Conservation (phyloP, 495 filamentous ascomycete genomes). For the Neurospora sp. region DNA sequence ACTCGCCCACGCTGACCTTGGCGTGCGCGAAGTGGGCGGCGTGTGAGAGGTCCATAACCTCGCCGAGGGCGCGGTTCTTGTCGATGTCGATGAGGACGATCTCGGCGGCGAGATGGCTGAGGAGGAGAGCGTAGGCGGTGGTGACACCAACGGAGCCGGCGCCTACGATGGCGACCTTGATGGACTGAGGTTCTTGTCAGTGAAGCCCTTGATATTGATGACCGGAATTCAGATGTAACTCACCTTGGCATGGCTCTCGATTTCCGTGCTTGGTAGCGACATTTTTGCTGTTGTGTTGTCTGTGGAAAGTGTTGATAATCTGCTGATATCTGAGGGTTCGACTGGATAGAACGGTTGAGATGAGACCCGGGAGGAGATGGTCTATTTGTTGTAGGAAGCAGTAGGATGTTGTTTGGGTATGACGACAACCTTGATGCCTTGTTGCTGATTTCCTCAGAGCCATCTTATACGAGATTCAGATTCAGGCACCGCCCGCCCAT, state of each 20-base stretch:
- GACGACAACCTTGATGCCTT: background rate
- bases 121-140: slow-evolving; percentile 43
- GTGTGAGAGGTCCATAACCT: slow-evolving; percentile 29
- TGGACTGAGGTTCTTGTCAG: slow-evolving; percentile 2
- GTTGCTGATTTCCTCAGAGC: background rate
- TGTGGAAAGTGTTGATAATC: background rate
- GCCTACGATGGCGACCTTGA: slow-evolving; percentile 35
- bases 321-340: background rate
- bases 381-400: background rate
- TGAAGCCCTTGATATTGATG: background rate
- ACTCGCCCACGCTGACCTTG: slow-evolving; percentile 20
- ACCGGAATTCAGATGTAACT: background rate
- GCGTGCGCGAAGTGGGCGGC: slow-evolving; percentile 27
- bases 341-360: background rate
- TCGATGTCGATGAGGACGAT: slow-evolving; percentile 36
- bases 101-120: slow-evolving; percentile 39
- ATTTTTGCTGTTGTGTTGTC: background rate
- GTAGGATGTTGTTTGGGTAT: background rate
- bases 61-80: slow-evolving; percentile 22
- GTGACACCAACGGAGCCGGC: slow-evolving; percentile 45
- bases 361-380: background rate
- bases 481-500: background rate
- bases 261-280: background rate
- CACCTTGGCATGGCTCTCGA: background rate
- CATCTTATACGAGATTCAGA: background rate